A percentile compares a stretch with the other conserved stretches of the same genome.
phyloP scores from a whole-genome alignment of 345 rosid genomes.

The Xanthoceras sorbifolium region DNA sequence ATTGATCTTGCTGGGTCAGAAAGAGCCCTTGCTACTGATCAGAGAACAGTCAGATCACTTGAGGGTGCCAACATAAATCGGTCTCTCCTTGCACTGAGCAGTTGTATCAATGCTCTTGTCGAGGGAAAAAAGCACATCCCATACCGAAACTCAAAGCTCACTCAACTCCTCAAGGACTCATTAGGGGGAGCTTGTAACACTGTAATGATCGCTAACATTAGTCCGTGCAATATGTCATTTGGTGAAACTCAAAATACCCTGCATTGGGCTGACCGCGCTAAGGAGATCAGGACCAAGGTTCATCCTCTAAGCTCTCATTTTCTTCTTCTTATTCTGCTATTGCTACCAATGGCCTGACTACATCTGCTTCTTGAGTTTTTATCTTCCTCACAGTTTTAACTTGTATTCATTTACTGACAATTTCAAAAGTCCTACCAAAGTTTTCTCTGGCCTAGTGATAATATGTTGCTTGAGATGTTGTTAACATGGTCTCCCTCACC shows the following conservation, averaged over 20 bases:
- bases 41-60: constrained; percentile 79
- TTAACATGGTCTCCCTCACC: neutral
- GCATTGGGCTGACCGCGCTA: constrained; percentile 97
- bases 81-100: constrained; percentile 90
- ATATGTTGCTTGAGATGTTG: neutral
- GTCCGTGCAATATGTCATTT: constrained; percentile 86
- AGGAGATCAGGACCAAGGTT: constrained; percentile 80
- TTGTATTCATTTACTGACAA: neutral
- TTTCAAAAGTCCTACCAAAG: neutral
- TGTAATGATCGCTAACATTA: constrained; percentile 90
- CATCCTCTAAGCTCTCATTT: neutral
- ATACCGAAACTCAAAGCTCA: constrained; percentile 88
- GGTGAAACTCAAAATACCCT: constrained; percentile 96
- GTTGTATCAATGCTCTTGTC: constrained; percentile 94
- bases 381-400: neutral
- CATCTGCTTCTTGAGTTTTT: neutral
- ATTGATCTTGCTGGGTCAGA: constrained; percentile 99
- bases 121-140: constrained; percentile 97
- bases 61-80: constrained; percentile 97
- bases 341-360: neutral
- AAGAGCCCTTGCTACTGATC: constrained; percentile 94
- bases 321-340: too few relatives aligned
- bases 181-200: constrained; percentile 92
- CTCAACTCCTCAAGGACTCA: constrained; percentile 94
- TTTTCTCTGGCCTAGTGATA: neutral